These are phyloP conservation scores for Neurospora sp. DNA, from an alignment of 2,329 filamentous ascomycete genomes.

Conservation along the genomic window DNA sequence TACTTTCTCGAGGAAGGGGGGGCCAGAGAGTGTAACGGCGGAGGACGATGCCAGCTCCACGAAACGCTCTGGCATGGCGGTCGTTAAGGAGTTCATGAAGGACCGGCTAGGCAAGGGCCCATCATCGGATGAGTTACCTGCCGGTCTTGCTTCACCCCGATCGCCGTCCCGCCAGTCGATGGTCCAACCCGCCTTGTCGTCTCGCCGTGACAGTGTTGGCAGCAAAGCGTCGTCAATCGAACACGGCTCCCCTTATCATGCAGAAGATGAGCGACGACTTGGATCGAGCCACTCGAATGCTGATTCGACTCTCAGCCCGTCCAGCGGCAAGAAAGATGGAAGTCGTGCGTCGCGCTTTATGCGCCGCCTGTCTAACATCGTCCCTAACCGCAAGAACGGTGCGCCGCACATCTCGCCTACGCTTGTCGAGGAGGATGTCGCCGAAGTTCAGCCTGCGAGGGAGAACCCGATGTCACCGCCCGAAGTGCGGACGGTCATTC, in stretches of 20 bases:
- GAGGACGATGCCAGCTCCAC: constrained; percentile 26
- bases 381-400: constrained; percentile 34
- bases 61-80: constrained; percentile 47
- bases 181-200: constrained; percentile 36
- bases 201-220: constrained; percentile 54
- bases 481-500: neutral
- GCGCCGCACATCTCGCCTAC: constrained; percentile 39
- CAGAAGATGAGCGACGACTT: constrained; percentile 17
- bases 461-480: constrained; percentile 7
- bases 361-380: constrained; percentile 45
- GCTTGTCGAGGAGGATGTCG: constrained; percentile 37
- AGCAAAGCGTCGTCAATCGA: constrained; percentile 45
- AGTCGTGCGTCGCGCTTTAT: constrained; percentile 48
- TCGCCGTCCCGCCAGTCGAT: constrained; percentile 40
- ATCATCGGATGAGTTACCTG: constrained; percentile 30
- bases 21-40: constrained; percentile 17
- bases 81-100: constrained; percentile 52
- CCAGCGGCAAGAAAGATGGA: constrained; percentile 29
- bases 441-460: constrained; percentile 21
- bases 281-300: constrained; percentile 8
- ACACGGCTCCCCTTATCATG: constrained; percentile 29
- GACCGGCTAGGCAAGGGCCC: constrained; percentile 38
- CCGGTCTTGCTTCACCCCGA: constrained; percentile 23
- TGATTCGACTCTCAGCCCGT: constrained; percentile 20
- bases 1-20: constrained; percentile 28